A percentile compares a stretch with the other conserved stretches of the same genome.
Evolutionary conservation across 225 moss, liverwort and hornwort species (phyloP).

Genomic region (Sphagnum contortum): DNA sequence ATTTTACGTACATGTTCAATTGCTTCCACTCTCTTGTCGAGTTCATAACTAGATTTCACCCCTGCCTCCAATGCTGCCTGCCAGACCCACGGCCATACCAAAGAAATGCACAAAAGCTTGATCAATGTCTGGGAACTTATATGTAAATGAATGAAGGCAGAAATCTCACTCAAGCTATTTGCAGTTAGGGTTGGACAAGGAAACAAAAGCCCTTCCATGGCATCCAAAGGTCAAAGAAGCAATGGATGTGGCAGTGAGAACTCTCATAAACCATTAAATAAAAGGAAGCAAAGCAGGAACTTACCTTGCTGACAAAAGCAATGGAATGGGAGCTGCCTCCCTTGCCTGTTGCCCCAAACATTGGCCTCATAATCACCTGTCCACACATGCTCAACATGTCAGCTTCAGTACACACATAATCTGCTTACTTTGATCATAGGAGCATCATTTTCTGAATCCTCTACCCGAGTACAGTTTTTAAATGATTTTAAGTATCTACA

Average conservation of each 20-base stretch:
- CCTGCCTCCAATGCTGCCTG: slow-evolving; percentile 51
- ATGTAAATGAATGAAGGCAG: not conserved
- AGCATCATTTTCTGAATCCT: too few species aligned
- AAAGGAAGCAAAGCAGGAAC: not conserved
- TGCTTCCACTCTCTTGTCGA: slow-evolving; percentile 67
- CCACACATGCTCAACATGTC: not conserved
- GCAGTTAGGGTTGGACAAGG: too few species aligned
- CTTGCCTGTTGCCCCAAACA: slow-evolving; percentile 77
- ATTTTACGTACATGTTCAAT: slow-evolving; percentile 59
- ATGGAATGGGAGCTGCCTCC: slow-evolving; percentile 72
- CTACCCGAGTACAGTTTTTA: too few species aligned
- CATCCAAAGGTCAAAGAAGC: too few species aligned
- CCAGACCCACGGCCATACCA: not conserved
- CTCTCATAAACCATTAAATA: not conserved
- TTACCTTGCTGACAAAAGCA: slow-evolving; percentile 87
- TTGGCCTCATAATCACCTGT: slow-evolving; percentile 75
- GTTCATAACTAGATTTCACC: slow-evolving; percentile 38
- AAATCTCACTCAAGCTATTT: not conserved
- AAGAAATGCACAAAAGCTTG: not conserved
- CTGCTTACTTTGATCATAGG: not conserved
- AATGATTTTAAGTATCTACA: too few species aligned
- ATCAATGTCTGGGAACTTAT: not conserved
- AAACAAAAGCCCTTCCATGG: too few species aligned
- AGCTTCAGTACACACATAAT: not conserved
- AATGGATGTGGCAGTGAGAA: not conserved